Percentiles rank a stretch among this genome's conserved stretches.
Evolutionary conservation across 768 basidiomycete species (phyloP).

Genomic region (Hemileccinum rubropunctum): DNA sequence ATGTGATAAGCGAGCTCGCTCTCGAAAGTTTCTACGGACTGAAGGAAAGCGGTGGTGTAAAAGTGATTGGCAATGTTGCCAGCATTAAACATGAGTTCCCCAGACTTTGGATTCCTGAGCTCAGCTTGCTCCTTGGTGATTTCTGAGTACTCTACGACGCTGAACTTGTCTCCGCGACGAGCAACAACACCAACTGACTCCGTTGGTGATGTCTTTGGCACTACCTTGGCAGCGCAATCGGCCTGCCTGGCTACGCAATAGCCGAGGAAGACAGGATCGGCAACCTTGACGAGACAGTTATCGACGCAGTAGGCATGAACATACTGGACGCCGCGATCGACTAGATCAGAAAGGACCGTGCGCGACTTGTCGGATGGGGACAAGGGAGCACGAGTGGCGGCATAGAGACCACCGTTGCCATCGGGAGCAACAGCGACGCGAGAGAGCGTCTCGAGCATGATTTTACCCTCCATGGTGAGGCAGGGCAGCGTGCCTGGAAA

Average conservation of each 20-base stretch:
- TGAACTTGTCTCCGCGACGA: conserved; percentile 74
- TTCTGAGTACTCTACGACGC: conserved; percentile 97
- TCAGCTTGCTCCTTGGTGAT: conserved; percentile 87
- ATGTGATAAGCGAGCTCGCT: conserved; percentile 93
- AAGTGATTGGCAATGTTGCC: conserved; percentile 99
- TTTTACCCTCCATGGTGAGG: conserved; percentile 90
- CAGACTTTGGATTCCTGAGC: conserved; percentile 60
- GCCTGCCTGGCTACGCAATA: conserved; percentile 87
- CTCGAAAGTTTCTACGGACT: conserved; percentile 77
- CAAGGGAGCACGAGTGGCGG: conserved; percentile 81
- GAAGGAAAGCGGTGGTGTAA: conserved; percentile 86
- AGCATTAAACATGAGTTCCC: conserved; percentile 86
- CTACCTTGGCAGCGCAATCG: conserved; percentile 95
- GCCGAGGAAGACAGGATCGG: conserved; percentile 96
- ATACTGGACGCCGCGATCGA: conserved; percentile 72
- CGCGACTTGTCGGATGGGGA: conserved; percentile 53
- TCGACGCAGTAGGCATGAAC: conserved; percentile 97
- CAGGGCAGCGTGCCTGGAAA: conserved; percentile 88
- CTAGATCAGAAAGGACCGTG: conserved; percentile 84
- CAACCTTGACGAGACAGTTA: conserved; percentile 97
- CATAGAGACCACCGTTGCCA: conserved; percentile 96
- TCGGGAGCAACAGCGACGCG: conserved; percentile 94
- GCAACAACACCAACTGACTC: conserved; percentile 97
- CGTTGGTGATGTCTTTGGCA: conserved; percentile 79
- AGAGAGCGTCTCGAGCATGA: conserved; percentile 77